Percentiles rank a stretch among this genome's conserved stretches.
phyloP scores from a whole-genome alignment of 2,329 filamentous ascomycete species.

The Onygenales sp. region DNA sequence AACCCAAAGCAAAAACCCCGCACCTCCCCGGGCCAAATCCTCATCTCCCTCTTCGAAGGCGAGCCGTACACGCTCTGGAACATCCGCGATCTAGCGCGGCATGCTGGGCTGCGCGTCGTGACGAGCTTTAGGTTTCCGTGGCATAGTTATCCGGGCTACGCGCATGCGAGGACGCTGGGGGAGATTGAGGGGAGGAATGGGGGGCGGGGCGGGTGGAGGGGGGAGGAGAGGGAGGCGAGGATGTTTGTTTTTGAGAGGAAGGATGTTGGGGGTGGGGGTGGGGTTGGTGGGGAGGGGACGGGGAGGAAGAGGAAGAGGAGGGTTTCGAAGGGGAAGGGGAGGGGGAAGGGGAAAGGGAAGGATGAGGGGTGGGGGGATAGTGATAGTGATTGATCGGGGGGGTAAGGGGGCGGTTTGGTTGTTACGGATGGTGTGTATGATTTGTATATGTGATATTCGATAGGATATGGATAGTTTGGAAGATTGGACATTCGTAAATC shows the following conservation, averaged over 20 bases:
- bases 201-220: constrained; percentile 35
- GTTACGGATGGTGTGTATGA: no score
- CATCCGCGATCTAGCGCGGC: constrained; percentile 73
- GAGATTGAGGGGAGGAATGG: constrained; percentile 32
- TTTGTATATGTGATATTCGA: no score
- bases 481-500: not conserved
- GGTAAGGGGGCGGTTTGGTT: not conserved
- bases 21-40: constrained; percentile 44
- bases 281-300: constrained; percentile 8
- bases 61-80: constrained; percentile 97
- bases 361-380: constrained; percentile 25
- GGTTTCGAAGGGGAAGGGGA: constrained; percentile 26
- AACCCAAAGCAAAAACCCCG: constrained; percentile 11
- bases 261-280: constrained; percentile 22
- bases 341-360: constrained; percentile 26
- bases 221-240: constrained; percentile 37
- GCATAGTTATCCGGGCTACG: constrained; percentile 37
- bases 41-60: constrained; percentile 85
- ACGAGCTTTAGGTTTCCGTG: constrained; percentile 41
- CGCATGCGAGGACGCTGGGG: constrained; percentile 38
- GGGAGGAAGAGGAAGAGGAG: constrained; percentile 19
- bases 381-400: constrained; percentile 18
- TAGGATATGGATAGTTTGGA: no score
- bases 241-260: constrained; percentile 38
- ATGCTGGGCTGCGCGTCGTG: constrained; percentile 42